Base-by-base conservation (phyloP, 495 filamentous ascomycete species). In the Neurospora sp. region DNA sequence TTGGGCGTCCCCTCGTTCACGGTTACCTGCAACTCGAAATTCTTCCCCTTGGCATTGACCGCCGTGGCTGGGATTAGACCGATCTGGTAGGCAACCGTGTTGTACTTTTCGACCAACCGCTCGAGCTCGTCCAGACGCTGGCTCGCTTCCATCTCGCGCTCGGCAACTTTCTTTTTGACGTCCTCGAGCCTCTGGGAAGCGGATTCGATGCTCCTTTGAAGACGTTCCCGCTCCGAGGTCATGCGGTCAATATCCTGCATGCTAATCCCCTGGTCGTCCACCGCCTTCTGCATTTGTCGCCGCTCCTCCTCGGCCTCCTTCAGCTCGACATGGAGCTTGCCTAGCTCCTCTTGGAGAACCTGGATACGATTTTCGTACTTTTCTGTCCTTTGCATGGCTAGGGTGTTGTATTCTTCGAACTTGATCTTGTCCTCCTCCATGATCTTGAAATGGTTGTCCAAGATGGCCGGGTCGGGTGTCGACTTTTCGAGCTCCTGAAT, bases 201-300 rank as follows among this genome's bases (percentile, higher is more conserved):
- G 12, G 91, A 87, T 72, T 96, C 92, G 69, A 97, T 89, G 46
- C 88, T 91, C 77, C 91, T 95, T 70, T 96, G 92, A 40, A 98
- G 87, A 14, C 96, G 91, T 78, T 98, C 96, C 40, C 94, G 90
- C 80, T 98, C 96, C 27, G 91, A 89, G 75, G 93, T 97, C 95
- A 99, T 97, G 77, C 94, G 94, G 86, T 99, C 96, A 80, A 99
- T 98, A 84, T 98, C 96, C 80, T 93, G 91, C 78, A 96, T 94
- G 68, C 93, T 96, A 76, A 99, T 94, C 5, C 95, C 96, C 78
- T 96, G 93, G 73, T 89, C 89, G 78, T 98, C 94, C 46, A 99
- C 92, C 18, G 91, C 90, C 40, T 90, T 88, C 78, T 98, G 94
- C 37, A 98, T 87, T 20, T 87, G 85, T n/a, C 87, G 82, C 70